A percentile compares a stretch with the other conserved stretches of the same genome.
These are phyloP conservation scores for Paramecium primaurelia DNA, from an alignment of 73 alveolate species.

Conservation along the genomic window DNA sequence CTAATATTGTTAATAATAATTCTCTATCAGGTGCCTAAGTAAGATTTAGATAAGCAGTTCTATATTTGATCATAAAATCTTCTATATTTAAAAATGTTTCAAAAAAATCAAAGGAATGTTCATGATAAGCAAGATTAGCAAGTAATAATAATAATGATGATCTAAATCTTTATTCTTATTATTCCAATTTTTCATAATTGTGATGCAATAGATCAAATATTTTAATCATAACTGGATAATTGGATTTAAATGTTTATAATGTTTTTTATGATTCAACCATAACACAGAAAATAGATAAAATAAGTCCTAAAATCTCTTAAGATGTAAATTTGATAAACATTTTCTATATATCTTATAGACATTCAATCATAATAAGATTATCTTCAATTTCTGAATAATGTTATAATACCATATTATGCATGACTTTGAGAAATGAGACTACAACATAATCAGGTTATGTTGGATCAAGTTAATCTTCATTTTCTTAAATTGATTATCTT, in stretches of 20 bases:
- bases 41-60: conserved; percentile 13
- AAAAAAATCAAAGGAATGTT: conserved; percentile 52
- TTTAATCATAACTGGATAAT: conserved; percentile 49
- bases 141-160: conserved; percentile 32
- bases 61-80: conserved; percentile 51
- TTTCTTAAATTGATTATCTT: neutral
- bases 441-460: neutral
- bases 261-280: conserved; percentile 33
- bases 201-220: conserved; percentile 47
- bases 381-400: conserved; percentile 27
- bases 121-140: conserved; percentile 51
- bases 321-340: neutral
- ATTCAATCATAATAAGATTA: neutral
- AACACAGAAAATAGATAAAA: conserved; percentile 28
- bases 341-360: neutral
- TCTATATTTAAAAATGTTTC: conserved; percentile 55
- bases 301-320: neutral
- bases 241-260: neutral
- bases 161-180: conserved; percentile 49
- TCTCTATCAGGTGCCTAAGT: conserved; percentile 41
- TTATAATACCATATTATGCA: conserved; percentile 29
- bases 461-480: conserved; percentile 35
- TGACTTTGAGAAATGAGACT: conserved; percentile 19
- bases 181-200: conserved; percentile 1
- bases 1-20: conserved; percentile 35